Conservation (phyloP, 495 filamentous ascomycete species). For the Aspergillus sclerotiicarbonarius region DNA sequence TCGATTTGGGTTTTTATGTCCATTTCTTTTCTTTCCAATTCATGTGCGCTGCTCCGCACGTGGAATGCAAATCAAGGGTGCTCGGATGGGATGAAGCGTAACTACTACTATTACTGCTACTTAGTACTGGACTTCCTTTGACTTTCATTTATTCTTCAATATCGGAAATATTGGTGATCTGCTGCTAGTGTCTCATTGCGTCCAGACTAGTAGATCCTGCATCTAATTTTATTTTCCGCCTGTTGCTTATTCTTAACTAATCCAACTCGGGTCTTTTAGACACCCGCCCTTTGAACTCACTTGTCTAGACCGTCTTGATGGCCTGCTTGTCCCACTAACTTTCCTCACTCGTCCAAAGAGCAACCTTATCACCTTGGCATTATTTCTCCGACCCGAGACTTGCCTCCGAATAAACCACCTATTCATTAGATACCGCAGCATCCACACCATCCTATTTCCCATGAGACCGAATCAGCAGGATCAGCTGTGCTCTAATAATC, state of each 20-base stretch:
- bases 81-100: slow-evolving; percentile 4
- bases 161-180: slow-evolving; percentile 3
- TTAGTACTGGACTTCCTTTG: neutral
- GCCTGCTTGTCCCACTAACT: no score
- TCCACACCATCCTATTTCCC: no score
- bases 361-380: no score
- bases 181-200: no score
- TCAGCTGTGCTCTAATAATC: no score
- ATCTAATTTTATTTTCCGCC: neutral
- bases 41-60: slow-evolving; percentile 11
- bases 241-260: neutral
- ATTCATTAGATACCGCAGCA: no score
- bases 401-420: no score
- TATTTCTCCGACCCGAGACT: no score
- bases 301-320: no score
- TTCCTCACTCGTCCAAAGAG: no score
- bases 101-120: slow-evolving; percentile 4
- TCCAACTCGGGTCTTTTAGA: neutral
- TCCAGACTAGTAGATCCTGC: neutral
- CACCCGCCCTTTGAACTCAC: neutral
- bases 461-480: no score
- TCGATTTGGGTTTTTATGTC: slow-evolving; percentile 21
- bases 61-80: neutral
- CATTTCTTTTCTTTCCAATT: slow-evolving; percentile 13
- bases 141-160: neutral